These are phyloP conservation scores for Ajuga reptans DNA, from an alignment of 305 asterid species.

Conservation along the genomic window DNA sequence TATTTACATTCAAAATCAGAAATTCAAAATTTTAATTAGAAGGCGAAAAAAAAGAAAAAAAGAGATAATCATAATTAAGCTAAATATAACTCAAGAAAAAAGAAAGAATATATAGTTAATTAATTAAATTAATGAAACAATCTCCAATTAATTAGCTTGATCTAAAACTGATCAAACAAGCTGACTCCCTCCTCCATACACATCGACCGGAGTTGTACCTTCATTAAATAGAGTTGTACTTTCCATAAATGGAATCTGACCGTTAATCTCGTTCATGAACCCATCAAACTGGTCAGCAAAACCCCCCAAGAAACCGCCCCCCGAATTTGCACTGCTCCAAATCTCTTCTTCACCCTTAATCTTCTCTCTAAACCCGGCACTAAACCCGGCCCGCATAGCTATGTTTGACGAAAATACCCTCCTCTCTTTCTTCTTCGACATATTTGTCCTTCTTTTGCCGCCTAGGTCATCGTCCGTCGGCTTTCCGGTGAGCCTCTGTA, in stretches of 20 bases:
- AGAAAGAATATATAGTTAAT: not conserved
- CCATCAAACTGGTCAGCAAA: constrained; percentile 48
- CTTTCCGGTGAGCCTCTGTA: constrained; percentile 89
- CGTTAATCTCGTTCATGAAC: constrained; percentile 52
- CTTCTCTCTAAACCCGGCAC: constrained; percentile 35
- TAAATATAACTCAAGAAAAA: not conserved
- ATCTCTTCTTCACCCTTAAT: constrained; percentile 71
- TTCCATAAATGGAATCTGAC: constrained; percentile 42
- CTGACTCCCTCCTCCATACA: not conserved
- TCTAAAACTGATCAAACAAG: not conserved
- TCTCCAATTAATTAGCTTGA: not conserved
- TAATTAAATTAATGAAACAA: not conserved
- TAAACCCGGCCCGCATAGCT: constrained; percentile 25
- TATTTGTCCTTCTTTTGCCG: constrained; percentile 15
- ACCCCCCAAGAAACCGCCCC: constrained; percentile 63
- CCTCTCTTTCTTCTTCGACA: not conserved
- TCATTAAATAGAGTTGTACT: constrained; percentile 34
- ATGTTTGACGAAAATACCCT: constrained; percentile 13
- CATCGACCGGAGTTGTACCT: constrained; percentile 32
- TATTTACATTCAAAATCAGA: not conserved
- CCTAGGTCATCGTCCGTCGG: constrained; percentile 32
- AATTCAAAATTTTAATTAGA: not conserved
- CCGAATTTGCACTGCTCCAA: constrained; percentile 55
- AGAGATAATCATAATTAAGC: not conserved
- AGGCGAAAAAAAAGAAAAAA: no score